Base-by-base conservation (phyloP, 2,329 filamentous ascomycete species). In the Herpotrichia juniperi region DNA sequence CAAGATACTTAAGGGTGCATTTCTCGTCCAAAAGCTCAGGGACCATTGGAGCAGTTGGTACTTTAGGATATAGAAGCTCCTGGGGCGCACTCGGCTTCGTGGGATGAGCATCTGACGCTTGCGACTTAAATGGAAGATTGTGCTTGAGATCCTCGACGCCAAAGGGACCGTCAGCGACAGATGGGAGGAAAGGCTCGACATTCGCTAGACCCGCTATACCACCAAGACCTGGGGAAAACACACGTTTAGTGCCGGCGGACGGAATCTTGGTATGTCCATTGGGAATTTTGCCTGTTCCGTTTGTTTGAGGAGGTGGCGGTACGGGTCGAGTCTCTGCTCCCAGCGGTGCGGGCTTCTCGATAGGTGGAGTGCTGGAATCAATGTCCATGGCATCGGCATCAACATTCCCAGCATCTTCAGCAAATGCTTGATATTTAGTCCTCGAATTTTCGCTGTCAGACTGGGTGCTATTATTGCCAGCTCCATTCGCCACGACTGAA, bases 51-150 rank as follows among this genome's bases (percentile, higher is more conserved):
- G 79, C 71, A 48, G 76, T 76, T 0, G 84, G 84, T 6, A 82
- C 77, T 5, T 77, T 75, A 0, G 83, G 83, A 3, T 82, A 75
- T 22, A 76, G 72, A 9, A 84, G 72, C 55, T 58, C 73, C 64
- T 54, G 74, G 54, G 68, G 75, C 46, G 59, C 69, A 55, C 63
- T 73, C 50, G 57, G 57, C 48, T 77, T 76, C 6, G 72, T 75
- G 6, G 76, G 77, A 24, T 78, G 70, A 4, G 70, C 61, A 24
- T 74, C 73, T 4, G 78, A 76, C 2, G 84, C 65, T 34, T 80
- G 76, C 1, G 85, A 87, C 51, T 81, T 69, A 63, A 87, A 87
- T 3, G 85, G 85, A 2, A 88, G 74, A 1, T 76, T 80, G 8
- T 77, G 74, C 34, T 74, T 75, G 32, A 88, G 72, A 49, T 84